Evolutionary conservation across 1,284 basidiomycete species (phyloP).

Genomic region (Ustilago crameri): DNA sequence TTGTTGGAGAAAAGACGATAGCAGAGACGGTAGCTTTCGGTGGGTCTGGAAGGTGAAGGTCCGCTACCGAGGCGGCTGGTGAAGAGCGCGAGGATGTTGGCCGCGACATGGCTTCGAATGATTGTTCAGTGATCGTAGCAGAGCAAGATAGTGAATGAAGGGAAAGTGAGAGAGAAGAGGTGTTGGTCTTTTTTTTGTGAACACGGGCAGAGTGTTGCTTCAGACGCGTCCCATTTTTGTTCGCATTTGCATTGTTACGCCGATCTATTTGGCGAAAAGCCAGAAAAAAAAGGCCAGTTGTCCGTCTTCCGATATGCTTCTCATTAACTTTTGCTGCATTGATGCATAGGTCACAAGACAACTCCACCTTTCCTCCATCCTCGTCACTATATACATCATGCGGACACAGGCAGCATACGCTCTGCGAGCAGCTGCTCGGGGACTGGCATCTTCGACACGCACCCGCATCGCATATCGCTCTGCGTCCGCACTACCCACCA

Average conservation of each 20-base stretch:
- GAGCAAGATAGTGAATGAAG: too few species aligned
- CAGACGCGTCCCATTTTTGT: constrained; percentile 9
- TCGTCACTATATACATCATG: constrained; percentile 14
- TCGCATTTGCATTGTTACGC: too few species aligned
- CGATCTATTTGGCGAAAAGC: neutral
- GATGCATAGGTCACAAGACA: too few species aligned
- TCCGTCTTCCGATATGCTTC: neutral
- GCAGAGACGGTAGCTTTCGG: constrained; percentile 50
- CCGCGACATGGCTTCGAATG: constrained; percentile 11
- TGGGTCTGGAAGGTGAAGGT: constrained; percentile 24
- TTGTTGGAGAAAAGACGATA: constrained; percentile 41
- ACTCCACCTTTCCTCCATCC: neutral
- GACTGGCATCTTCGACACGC: neutral
- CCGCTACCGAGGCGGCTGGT: constrained; percentile 9
- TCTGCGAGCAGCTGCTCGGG: constrained; percentile 2
- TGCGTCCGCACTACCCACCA: neutral
- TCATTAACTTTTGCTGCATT: neutral
- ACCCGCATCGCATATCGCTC: neutral
- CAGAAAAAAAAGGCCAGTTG: neutral
- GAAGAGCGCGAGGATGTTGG: constrained; percentile 34
- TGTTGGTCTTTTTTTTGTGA: constrained; percentile 15
- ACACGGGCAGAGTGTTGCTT: constrained; percentile 7
- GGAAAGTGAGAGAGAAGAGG: neutral
- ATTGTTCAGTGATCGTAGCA: constrained; percentile 3
- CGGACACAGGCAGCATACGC: constrained; percentile 1